These are phyloP conservation scores for Rhododendron henanense DNA, from an alignment of 148 eudicot species.

Conservation along the genomic window DNA sequence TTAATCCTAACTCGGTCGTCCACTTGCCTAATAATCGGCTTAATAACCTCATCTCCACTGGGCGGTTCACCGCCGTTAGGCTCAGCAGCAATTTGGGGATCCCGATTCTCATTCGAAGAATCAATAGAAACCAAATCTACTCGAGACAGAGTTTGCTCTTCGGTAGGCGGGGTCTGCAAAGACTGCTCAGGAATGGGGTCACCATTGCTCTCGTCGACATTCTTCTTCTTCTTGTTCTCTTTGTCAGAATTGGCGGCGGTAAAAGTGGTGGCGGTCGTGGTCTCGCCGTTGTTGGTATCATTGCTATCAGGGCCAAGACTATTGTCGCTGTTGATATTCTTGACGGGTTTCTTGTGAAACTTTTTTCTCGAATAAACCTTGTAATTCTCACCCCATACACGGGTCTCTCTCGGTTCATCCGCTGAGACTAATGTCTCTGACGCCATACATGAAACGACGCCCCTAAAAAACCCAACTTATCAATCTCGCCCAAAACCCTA, in stretches of 20 bases:
- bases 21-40: slow-evolving; percentile 39
- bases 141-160: slow-evolving; percentile 11
- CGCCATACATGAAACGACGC: slow-evolving; percentile 34
- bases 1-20: slow-evolving; percentile 62
- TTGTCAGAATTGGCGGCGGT: background rate
- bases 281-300: background rate
- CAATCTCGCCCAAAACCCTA: slow-evolving; percentile 13
- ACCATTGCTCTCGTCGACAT: background rate
- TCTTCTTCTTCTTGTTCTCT: background rate
- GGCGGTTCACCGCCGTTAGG: slow-evolving; percentile 10
- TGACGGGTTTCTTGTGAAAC: background rate
- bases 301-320: background rate
- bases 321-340: background rate
- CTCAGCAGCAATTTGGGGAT: slow-evolving; percentile 11
- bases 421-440: slow-evolving; percentile 28
- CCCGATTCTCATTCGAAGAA: slow-evolving; percentile 20
- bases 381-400: slow-evolving; percentile 25
- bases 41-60: slow-evolving; percentile 35
- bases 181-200: slow-evolving; percentile 11
- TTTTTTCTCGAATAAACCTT: slow-evolving; percentile 36
- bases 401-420: slow-evolving; percentile 17
- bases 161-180: slow-evolving; percentile 9
- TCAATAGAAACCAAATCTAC: slow-evolving; percentile 29
- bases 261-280: background rate
- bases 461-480: slow-evolving; percentile 15